phyloP scores from a whole-genome alignment of 2,329 filamentous ascomycete species.

The Venturia nashicola region DNA sequence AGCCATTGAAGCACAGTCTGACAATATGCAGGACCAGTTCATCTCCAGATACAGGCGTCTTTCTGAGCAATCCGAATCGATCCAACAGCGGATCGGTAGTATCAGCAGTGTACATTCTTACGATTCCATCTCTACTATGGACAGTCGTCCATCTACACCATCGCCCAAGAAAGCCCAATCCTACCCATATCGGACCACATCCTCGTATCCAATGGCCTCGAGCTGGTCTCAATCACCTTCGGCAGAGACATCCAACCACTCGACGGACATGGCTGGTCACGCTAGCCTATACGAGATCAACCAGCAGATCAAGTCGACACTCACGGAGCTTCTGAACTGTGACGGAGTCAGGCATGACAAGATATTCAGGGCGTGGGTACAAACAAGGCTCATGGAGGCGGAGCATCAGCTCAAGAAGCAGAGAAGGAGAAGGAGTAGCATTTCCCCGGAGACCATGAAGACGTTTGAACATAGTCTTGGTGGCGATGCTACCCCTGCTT shows the following conservation, averaged over 20 bases:
- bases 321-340: conserved; percentile 43
- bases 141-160: not conserved
- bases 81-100: conserved; percentile 1
- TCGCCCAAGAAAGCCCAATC: not conserved
- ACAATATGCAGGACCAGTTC: not conserved
- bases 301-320: conserved; percentile 39
- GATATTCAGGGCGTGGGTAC: conserved; percentile 37
- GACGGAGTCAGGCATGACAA: conserved; percentile 32
- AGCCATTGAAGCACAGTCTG: not conserved
- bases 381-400: conserved; percentile 40
- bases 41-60: conserved; percentile 5
- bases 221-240: conserved; percentile 14
- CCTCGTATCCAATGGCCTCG: conserved; percentile 15
- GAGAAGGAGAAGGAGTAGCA: conserved; percentile 20
- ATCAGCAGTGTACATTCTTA: not conserved
- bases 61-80: not conserved
- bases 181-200: conserved; percentile 12
- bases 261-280: conserved; percentile 17
- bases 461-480: not conserved
- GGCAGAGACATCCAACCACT: conserved; percentile 14
- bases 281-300: conserved; percentile 38
- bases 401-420: conserved; percentile 36
- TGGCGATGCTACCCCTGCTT: not conserved
- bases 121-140: not conserved
- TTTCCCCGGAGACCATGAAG: conserved; percentile 3